Evolutionary conservation across 208 protist species (phyloP).

Genomic region (Wallacemonas rigidus): DNA sequence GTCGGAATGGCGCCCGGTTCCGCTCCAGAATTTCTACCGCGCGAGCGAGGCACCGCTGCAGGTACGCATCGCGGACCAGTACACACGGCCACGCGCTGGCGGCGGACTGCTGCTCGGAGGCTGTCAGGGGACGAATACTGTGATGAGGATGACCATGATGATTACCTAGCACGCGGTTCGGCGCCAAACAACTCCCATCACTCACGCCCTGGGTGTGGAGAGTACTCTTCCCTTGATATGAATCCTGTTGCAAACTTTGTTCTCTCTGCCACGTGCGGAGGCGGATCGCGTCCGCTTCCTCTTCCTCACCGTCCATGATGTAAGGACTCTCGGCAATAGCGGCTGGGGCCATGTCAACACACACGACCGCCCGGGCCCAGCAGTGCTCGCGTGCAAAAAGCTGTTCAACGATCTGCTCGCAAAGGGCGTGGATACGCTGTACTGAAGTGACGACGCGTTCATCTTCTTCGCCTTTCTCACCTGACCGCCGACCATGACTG

Average conservation of each 20-base stretch:
- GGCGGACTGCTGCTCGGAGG: neutral
- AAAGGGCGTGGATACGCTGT: constrained; percentile 2
- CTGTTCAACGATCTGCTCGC: constrained; percentile 1
- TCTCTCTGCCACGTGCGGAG: neutral
- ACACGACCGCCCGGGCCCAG: neutral
- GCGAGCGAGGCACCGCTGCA: constrained; percentile 7
- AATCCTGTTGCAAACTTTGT: too few relatives aligned
- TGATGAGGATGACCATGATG: neutral
- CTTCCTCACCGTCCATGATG: constrained; percentile 15
- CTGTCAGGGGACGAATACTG: neutral
- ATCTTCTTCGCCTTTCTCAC: too few relatives aligned
- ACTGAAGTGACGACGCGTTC: neutral
- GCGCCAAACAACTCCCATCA: too few relatives aligned
- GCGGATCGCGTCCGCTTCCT: neutral
- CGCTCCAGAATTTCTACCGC: constrained; percentile 9
- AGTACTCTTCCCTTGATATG: too few relatives aligned
- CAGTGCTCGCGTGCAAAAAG: neutral
- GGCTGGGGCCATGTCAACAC: neutral
- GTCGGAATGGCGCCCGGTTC: neutral
- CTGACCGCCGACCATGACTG: neutral
- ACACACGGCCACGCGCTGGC: neutral
- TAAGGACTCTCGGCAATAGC: neutral
- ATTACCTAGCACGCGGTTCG: too few relatives aligned
- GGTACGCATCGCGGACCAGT: constrained; percentile 7
- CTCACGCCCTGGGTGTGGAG: too few relatives aligned